phyloP scores from a whole-genome alignment of 164 flowering plant species.

The Magnolia sinica region DNA sequence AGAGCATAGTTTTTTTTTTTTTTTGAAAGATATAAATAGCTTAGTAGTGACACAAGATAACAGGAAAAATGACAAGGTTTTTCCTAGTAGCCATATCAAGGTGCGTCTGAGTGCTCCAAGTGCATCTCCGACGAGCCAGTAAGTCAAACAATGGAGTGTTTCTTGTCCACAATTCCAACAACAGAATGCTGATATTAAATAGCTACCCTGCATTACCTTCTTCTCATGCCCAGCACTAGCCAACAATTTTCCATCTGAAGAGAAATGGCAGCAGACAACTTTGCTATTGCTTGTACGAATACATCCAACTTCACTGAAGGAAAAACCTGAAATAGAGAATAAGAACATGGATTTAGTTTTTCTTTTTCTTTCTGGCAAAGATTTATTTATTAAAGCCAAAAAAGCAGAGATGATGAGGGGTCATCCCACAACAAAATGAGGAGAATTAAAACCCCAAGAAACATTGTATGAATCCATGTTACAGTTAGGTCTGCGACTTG shows the following conservation, averaged over 20 bases:
- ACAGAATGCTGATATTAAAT: too few relatives aligned
- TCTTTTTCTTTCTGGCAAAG: not conserved
- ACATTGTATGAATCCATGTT: too few relatives aligned
- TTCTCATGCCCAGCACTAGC: conserved; percentile 93
- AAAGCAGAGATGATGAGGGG: too few relatives aligned
- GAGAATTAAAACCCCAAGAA: not conserved
- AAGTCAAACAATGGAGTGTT: not conserved
- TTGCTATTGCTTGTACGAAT: conserved; percentile 55
- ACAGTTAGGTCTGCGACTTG: too few relatives aligned
- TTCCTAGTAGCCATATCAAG: not conserved
- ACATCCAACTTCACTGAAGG: conserved; percentile 69
- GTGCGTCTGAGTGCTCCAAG: not conserved
- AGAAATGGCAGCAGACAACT: conserved; percentile 86
- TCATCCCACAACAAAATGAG: not conserved
- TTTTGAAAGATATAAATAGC: not conserved
- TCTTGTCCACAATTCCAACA: not conserved
- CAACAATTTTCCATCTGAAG: conserved; percentile 80
- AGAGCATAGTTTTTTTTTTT: not conserved
- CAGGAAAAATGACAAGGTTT: conserved; percentile 1
- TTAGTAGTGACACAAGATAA: not conserved
- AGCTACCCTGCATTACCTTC: conserved; percentile 45
- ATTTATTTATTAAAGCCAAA: too few relatives aligned
- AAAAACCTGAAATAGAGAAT: conserved; percentile 47
- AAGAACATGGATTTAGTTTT: not conserved
- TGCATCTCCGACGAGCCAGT: not conserved